phyloP scores from a whole-genome alignment of 2,329 filamentous ascomycete genomes.

The Fusarium azukiicola region DNA sequence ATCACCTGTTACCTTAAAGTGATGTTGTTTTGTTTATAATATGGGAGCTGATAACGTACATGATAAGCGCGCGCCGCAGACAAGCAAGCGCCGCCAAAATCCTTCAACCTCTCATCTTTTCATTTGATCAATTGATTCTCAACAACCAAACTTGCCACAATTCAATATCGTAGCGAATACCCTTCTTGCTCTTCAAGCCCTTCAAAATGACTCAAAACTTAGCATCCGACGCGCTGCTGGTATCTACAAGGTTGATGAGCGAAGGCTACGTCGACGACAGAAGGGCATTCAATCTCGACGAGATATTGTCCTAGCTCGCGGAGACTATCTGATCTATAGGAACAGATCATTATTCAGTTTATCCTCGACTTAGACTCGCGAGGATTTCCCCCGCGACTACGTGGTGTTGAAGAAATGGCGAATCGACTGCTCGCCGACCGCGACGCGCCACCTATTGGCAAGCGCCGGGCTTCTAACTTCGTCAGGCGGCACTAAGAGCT shows the following conservation, averaged over 20 bases:
- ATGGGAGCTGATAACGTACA: too few relatives aligned
- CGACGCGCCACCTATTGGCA: neutral
- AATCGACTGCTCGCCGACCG: too few relatives aligned
- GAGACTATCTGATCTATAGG: constrained; percentile 40
- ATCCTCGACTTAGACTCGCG: too few relatives aligned
- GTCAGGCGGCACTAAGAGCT: too few relatives aligned
- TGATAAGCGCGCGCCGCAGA: neutral
- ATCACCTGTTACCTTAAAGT: too few relatives aligned
- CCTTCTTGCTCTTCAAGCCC: neutral
- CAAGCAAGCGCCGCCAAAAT: too few relatives aligned
- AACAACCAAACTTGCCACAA: neutral
- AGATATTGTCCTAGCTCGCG: constrained; percentile 27
- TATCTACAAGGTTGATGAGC: neutral
- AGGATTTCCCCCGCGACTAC: too few relatives aligned
- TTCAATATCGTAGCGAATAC: neutral
- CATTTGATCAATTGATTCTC: neutral
- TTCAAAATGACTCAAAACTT: neutral
- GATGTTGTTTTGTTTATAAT: too few relatives aligned
- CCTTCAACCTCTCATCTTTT: neutral
- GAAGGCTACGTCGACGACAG: neutral
- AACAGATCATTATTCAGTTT: constrained; percentile 14
- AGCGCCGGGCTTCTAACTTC: too few relatives aligned
- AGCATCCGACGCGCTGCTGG: neutral
- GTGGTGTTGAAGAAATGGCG: too few relatives aligned
- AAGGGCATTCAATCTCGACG: constrained; percentile 17